Percentiles rank a stretch among this genome's conserved stretches.
phyloP scores from a whole-genome alignment of 129 eudicot species.

The Ambrosia trifida region DNA sequence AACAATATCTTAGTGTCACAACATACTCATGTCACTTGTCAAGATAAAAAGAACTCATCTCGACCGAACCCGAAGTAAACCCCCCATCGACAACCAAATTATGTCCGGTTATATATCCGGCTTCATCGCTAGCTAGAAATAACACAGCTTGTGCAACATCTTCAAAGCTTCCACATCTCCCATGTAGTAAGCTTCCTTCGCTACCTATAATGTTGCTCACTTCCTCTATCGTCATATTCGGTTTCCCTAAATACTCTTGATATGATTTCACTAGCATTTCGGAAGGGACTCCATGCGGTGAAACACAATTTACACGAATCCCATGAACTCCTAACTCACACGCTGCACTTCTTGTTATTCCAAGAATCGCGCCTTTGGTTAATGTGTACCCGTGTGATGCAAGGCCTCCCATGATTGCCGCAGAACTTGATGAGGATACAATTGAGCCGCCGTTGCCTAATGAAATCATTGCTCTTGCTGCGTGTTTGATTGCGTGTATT shows the following conservation, averaged over 20 bases:
- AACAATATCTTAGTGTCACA: constrained; percentile 8
- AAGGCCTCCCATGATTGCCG: constrained; percentile 85
- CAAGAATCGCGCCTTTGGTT: constrained; percentile 81
- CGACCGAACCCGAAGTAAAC: constrained; percentile 46
- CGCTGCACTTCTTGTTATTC: constrained; percentile 57
- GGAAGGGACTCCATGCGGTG: constrained; percentile 85
- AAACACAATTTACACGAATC: constrained; percentile 85
- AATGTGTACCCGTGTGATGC: constrained; percentile 77
- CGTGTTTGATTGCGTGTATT: constrained; percentile 81
- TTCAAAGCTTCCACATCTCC: constrained; percentile 65
- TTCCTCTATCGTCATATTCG: constrained; percentile 38
- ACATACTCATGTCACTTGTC: constrained; percentile 32
- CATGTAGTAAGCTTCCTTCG: constrained; percentile 54
- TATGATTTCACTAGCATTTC: constrained; percentile 77
- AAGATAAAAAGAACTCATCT: constrained; percentile 54
- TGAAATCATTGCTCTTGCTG: constrained; percentile 69
- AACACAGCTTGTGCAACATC: constrained; percentile 77
- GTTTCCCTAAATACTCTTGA: constrained; percentile 39
- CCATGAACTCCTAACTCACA: constrained; percentile 80
- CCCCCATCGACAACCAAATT: constrained; percentile 92
- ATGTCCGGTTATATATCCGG: constrained; percentile 79
- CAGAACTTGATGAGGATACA: constrained; percentile 77
- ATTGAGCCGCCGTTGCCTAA: constrained; percentile 59
- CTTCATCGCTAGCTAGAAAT: constrained; percentile 77
- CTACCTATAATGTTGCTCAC: constrained; percentile 44